A percentile compares a stretch with the other conserved stretches of the same genome.
Evolutionary conservation across 192 early-diverging fungal genomes (phyloP).

Genomic region (Coemansia sp.): DNA sequence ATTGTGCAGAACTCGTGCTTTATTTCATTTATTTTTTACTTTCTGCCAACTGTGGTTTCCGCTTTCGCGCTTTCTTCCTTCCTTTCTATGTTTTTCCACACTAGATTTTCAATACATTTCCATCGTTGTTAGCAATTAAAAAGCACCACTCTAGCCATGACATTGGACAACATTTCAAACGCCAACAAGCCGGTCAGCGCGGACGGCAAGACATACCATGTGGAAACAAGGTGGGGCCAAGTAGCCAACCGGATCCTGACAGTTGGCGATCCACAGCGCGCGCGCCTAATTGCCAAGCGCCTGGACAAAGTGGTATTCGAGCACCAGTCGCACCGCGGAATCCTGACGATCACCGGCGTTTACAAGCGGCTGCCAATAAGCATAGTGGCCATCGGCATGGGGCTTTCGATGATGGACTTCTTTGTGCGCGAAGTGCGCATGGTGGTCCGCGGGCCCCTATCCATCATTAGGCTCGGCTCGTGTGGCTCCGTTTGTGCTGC

Average conservation of each 20-base stretch:
- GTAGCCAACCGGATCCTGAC: slow-evolving; percentile 87
- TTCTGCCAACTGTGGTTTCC: no score
- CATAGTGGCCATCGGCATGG: slow-evolving; percentile 88
- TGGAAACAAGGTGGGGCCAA: slow-evolving; percentile 76
- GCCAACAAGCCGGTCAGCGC: slow-evolving; percentile 83
- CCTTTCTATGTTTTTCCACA: no score
- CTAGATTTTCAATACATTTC: not conserved
- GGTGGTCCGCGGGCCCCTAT: slow-evolving; percentile 73
- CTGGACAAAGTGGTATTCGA: slow-evolving; percentile 64
- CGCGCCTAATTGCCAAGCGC: slow-evolving; percentile 61
- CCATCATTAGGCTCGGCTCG: slow-evolving; percentile 82
- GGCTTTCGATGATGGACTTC: slow-evolving; percentile 88
- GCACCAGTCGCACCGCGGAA: slow-evolving; percentile 72
- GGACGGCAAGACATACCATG: slow-evolving; percentile 82
- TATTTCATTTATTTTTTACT: no score
- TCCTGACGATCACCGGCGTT: slow-evolving; percentile 82
- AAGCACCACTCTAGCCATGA: slow-evolving; percentile 11
- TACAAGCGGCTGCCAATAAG: slow-evolving; percentile 75
- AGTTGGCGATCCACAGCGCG: slow-evolving; percentile 83
- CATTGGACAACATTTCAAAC: slow-evolving; percentile 51
- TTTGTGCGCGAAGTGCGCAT: slow-evolving; percentile 86
- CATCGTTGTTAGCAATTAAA: not conserved
- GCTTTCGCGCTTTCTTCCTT: no score
- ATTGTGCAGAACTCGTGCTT: no score
- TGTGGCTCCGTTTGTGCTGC: slow-evolving; percentile 75